Evolutionary conservation across 1,284 basidiomycete species (phyloP), one percentile per base, ranked within the genome.

Genomic region (Sporisorium iseilematis-ciliati): DNA sequence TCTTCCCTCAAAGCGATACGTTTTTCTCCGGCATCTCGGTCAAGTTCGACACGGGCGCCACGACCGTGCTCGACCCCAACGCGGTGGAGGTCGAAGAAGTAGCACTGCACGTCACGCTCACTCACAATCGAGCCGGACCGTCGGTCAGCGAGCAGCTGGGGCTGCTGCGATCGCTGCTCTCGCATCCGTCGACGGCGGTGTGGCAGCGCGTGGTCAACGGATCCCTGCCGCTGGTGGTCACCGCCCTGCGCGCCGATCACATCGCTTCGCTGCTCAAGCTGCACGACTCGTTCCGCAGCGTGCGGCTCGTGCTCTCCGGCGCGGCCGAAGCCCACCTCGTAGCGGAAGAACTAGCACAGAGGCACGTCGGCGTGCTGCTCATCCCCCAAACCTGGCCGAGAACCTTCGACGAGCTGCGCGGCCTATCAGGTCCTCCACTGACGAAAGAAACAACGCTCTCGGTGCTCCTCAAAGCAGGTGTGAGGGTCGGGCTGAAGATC

Each of bases 211-310:
- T 77, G 5, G 46, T 70, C 0, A 18, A 82, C 85, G 89, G 91
- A 84, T 66, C 88, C 84, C 66, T 90, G 85, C 91, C 92, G 2
- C 82, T 92, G 46, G 90, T 95, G 2, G 87, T 94, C 12, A 88
- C 90, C 11, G 91, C 91, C 1, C 86, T 91, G 72, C 91, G 88
- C 72, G 91, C 91, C 0, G 92, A 94, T 79, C 87, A 90, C 66
- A 93, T 94, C 87, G 91, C 91, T 0, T 89, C 90, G 3, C 84
- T 97, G 16, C 85, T 96, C 43, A 87, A 89, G 35, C 86, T 95
- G 60, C 93, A 93, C 87, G 86, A 87, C 18, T 90, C 93, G 67
- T 88, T 92, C 20, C 92, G 93, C 61, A 87, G 87, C 45, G 87
- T 87, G 38, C 88, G 89, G 4, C 88, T 89, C 0, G 88, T 88